These are phyloP conservation scores for Artemisia argyi DNA, from an alignment of 129 eudicot species.

Conservation along the genomic window DNA sequence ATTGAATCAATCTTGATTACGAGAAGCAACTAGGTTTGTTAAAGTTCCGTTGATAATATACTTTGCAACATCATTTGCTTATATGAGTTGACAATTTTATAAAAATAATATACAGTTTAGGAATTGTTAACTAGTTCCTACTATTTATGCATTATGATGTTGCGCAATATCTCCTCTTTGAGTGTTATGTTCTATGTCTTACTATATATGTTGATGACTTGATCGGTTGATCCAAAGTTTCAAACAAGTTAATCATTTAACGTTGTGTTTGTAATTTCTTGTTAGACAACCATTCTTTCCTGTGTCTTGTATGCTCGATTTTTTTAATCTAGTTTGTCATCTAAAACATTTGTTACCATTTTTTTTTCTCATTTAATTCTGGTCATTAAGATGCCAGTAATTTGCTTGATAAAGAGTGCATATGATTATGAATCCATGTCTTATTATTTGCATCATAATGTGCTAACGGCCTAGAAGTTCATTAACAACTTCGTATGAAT, in stretches of 20 bases:
- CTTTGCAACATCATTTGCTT: not conserved
- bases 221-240: no score
- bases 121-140: not conserved
- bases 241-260: not conserved
- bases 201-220: slow-evolving; percentile 4
- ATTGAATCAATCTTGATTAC: not conserved
- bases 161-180: slow-evolving; percentile 3
- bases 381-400: no score
- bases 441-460: no score
- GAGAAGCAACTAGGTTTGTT: not conserved
- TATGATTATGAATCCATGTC: no score
- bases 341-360: not conserved
- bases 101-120: not conserved
- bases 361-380: not conserved
- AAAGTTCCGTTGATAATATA: not conserved
- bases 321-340: not conserved
- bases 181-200: slow-evolving; percentile 2
- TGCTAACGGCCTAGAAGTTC: no score
- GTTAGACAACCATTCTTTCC: no score
- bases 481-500: no score
- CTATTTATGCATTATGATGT: slow-evolving; percentile 14
- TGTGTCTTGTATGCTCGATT: not conserved
- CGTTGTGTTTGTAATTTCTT: not conserved
- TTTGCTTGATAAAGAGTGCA: no score
- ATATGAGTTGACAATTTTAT: not conserved